Conservation (phyloP, 371 early-diverging fungal species). For the Batrachochytrium dendrobatidis region DNA sequence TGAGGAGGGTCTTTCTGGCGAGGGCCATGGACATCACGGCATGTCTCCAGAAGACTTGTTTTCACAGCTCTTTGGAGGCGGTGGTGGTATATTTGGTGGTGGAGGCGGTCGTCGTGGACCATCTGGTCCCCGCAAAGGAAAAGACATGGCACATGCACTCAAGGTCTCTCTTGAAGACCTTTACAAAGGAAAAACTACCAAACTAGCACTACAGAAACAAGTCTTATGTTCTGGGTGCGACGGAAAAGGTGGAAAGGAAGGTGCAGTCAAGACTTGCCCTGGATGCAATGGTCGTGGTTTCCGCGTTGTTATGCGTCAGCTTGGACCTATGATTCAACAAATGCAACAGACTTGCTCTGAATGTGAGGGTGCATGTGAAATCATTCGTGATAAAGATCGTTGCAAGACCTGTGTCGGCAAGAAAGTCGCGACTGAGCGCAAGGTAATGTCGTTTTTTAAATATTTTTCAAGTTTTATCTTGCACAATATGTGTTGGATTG, state of each 20-base stretch:
- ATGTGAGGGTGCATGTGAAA: conserved; percentile 84
- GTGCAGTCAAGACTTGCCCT: conserved; percentile 58
- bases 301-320: conserved; percentile 78
- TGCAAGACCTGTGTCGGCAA: conserved; percentile 83
- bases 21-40: conserved; percentile 49
- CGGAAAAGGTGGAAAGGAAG: conserved; percentile 64
- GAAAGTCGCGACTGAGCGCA: conserved; percentile 75
- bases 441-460: conserved; percentile 37
- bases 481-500: background rate
- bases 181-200: conserved; percentile 79
- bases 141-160: conserved; percentile 62
- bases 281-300: conserved; percentile 89
- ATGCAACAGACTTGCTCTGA: conserved; percentile 87
- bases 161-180: conserved; percentile 80
- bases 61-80: conserved; percentile 79
- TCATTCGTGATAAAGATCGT: conserved; percentile 76
- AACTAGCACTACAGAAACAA: conserved; percentile 64
- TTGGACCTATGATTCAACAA: conserved; percentile 97
- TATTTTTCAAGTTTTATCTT: background rate
- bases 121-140: conserved; percentile 64
- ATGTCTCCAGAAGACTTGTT: conserved; percentile 77
- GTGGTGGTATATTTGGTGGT: conserved; percentile 49
- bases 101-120: conserved; percentile 44
- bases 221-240: conserved; percentile 59
- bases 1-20: conserved; percentile 69